phyloP scores from a whole-genome alignment of 2,329 filamentous ascomycete species.

The Ascochyta rabiei region DNA sequence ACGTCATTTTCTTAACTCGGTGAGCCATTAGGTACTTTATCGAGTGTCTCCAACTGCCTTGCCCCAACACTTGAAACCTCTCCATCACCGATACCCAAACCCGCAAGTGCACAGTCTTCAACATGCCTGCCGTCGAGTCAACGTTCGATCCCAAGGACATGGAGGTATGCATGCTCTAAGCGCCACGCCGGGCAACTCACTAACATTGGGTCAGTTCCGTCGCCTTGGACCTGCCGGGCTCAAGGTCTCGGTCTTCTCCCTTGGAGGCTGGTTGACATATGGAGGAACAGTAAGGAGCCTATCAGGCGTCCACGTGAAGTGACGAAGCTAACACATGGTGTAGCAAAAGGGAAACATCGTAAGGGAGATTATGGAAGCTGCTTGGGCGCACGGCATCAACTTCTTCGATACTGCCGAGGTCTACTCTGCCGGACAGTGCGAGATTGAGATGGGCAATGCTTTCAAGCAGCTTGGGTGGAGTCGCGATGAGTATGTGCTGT shows the following conservation, averaged over 20 bases:
- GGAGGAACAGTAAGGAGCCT: conserved; percentile 51
- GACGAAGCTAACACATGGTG: not conserved
- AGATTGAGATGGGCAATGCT: conserved; percentile 63
- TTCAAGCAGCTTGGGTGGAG: conserved; percentile 57
- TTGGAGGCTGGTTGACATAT: conserved; percentile 55
- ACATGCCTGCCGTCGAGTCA: conserved; percentile 50
- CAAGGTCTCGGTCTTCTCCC: conserved; percentile 59
- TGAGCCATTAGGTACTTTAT: conserved; percentile 1
- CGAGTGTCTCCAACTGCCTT: not conserved
- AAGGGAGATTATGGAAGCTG: conserved; percentile 58
- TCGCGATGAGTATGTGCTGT: conserved; percentile 44
- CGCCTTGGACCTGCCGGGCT: conserved; percentile 47
- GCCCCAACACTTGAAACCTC: not conserved
- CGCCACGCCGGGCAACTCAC: not conserved
- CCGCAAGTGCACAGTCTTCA: conserved; percentile 9
- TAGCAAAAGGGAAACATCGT: conserved; percentile 48
- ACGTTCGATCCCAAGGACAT: conserved; percentile 59
- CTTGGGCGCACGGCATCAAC: conserved; percentile 58
- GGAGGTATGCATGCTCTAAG: conserved; percentile 17
- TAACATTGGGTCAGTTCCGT: conserved; percentile 24
- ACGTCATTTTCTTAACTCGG: conserved; percentile 4
- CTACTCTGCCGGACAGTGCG: conserved; percentile 66
- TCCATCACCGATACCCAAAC: not conserved
- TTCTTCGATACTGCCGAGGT: conserved; percentile 59
- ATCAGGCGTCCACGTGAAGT: not conserved